Evolutionary conservation across 2,329 filamentous ascomycete species (phyloP), one percentile per base, ranked within the genome.

Genomic region (Pseudogymnoascus sp.): DNA sequence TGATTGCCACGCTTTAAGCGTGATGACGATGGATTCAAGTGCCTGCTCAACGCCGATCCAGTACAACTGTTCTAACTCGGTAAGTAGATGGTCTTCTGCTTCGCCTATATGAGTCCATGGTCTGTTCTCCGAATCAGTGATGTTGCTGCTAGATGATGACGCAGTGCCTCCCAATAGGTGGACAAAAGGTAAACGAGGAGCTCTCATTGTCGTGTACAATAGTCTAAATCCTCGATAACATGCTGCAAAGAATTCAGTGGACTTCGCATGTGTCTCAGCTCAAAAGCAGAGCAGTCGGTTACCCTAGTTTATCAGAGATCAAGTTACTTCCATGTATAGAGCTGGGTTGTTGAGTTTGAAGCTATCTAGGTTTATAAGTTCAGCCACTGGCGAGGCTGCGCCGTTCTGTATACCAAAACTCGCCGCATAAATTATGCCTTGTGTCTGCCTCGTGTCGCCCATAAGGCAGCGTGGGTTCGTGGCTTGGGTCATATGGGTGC

Each of bases 1-100:
- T 53, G 64, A 62, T 40, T 76, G 72, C 75, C 75, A 78, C 31
- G 62, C 64, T 19, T 66, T 65, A n/a, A 78, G 65, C 0, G 75
- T 75, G 12, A 70, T 63, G 3, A 78, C 41, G 22, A 78, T 72
- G 43, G 72, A 66, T 37, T 73, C 69, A 0, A 78, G 65, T 61
- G 78, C 77, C 1, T 66, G 56, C 38, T 68, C 67, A 2, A 75
- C 73, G 1, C 74, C 76, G 2, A 69, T 65, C 76, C 76, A 78
- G 64, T 78, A 78, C 41, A 78, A 63, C 6, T 65, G 62, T 61
- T 71, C 68, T 2, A 75, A 65, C 63, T 73, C 69, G 0, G 37
- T 22, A n/a, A 66, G 64, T 12, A 75, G 67, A 59, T 59, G 38
- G 7, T 59, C 62, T 28, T 66, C 28, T 16, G 61, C 66, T 11